Evolutionary conservation across 768 basidiomycete genomes (phyloP), one percentile per base, ranked within the genome.

Genomic region (Tylopilus plumbeoviolaceoides): DNA sequence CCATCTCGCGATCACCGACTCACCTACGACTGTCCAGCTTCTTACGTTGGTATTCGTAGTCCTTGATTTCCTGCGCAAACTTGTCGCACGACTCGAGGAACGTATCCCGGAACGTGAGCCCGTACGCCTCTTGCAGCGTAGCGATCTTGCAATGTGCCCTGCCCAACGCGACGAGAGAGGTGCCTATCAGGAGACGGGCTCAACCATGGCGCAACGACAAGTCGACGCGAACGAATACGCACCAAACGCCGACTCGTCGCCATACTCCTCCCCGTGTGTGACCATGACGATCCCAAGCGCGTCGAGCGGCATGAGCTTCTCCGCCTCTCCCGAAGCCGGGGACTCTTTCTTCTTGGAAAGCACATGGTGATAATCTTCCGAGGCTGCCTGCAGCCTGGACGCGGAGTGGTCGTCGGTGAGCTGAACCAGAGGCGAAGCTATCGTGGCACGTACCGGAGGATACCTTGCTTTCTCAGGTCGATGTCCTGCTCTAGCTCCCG

Each of bases 261-360:
- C 81, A 63, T 89, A 85, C 62, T 91, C 82, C 58, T 90, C 88
- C 14, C 91, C 91, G 62, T 91, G 88, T 23, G 79, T 75, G 51
- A 91, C 85, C 91, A 94, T 92, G 43, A 91, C 87, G 49, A 91
- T 77, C 1, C 92, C 92, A 10, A 95, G 74, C 27, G 83, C 80
- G 58, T 94, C 91, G 27, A 91, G 74, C 0, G 87, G 81, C 11
- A 91, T 70, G 33, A 89, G 75, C 65, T 94, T 91, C 55, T 87
- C 87, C 6, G 66, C 54, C 51, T 83, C 81, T 15, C 82, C 82
- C 3, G 83, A 70, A 1, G 77, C 80, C 23, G 79, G 78, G n/a
- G 77, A 81, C 20, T 83, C 75, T 63, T 85, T 87, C 72, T 84
- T 89, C 76, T 91, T 91, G 12, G 83, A 78, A n/a, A 94, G 66